Evolutionary conservation across 305 asterid species (phyloP), one percentile per base, ranked within the genome.

Genomic region (Solanum aculeatissimum): DNA sequence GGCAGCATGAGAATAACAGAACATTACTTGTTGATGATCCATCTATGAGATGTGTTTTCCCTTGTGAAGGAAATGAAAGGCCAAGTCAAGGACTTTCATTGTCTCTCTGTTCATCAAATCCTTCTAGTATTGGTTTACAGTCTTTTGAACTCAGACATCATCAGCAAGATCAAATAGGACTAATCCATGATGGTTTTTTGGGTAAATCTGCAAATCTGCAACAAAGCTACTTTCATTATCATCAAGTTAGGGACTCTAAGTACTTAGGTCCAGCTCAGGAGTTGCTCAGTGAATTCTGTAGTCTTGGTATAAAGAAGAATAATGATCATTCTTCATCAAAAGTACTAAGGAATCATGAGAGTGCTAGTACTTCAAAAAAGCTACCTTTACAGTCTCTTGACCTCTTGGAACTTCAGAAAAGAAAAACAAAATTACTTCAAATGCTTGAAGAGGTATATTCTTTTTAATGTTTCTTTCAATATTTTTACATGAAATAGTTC

Each of bases 71-170:
- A 27, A 91, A 90, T 81, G 97, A 92, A 85, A 93, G 94, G 88
- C 97, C 97, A 2, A 94, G 93, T 80, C 98, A 93, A 85, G 98
- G 99, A 3, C 98, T 97, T 51, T 95, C 98, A 0, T 95, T 97
- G 55, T 94, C 98, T 18, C 81, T 95, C 42, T 92, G 88, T 55
- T 91, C 98, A 9, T 88, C 95, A 0, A 88, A 95, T 74, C 98
- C 97, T 58, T 89, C 97, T 1, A 63, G 57, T 29, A 90, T 92
- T 38, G 97, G 94, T 1, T 84, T 95, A 9, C 98, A 94, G 65
- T 87, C 97, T 9, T 95, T 95, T 82, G 94, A 93, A 25, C 89
- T 93, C 70, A 83, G 93, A 49, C 95, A 88, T n/a, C 92, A 85
- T 11, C 90, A 80, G 0, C 90, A 85, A 35, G 40, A 35, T 35